These are phyloP conservation scores for Exophiala sp. DNA, from an alignment of 2,329 filamentous ascomycete species.

Conservation along the genomic window DNA sequence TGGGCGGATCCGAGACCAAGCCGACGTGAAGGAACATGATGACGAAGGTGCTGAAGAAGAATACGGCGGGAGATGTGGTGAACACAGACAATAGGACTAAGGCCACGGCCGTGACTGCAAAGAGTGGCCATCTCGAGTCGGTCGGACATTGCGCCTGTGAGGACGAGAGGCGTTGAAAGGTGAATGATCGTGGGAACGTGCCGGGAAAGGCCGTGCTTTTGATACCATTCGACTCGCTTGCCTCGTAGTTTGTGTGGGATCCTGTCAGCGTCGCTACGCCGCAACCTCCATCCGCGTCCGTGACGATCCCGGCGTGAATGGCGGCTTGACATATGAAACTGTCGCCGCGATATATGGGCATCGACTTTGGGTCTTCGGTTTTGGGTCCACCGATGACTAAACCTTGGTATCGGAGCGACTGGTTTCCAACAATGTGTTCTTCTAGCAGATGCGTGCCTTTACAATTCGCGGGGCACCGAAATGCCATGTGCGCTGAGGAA, in stretches of 20 bases:
- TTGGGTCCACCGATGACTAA: constrained; percentile 52
- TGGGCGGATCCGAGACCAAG: constrained; percentile 82
- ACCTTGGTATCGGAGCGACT: constrained; percentile 50
- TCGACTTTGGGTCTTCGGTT: constrained; percentile 35
- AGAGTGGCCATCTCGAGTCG: constrained; percentile 79
- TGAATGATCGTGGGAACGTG: constrained; percentile 83
- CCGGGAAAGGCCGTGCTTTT: constrained; percentile 75
- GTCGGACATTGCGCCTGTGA: constrained; percentile 60
- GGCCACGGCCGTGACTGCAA: constrained; percentile 77
- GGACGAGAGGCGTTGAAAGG: constrained; percentile 60
- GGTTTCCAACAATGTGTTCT: constrained; percentile 50
- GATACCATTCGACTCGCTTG: constrained; percentile 69
- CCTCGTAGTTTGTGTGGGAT: constrained; percentile 59
- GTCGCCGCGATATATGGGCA: constrained; percentile 76
- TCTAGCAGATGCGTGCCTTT: constrained; percentile 45
- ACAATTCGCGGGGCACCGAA: constrained; percentile 57
- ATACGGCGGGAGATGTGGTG: constrained; percentile 71
- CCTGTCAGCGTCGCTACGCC: constrained; percentile 75
- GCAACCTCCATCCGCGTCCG: constrained; percentile 70
- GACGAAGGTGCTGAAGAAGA: constrained; percentile 79
- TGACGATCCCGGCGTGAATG: constrained; percentile 77
- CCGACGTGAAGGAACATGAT: constrained; percentile 87
- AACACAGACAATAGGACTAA: constrained; percentile 76
- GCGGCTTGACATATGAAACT: constrained; percentile 83
- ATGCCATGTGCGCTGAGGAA: constrained; percentile 49